Conservation (phyloP, 179 eudicot genomes). For the Beta lomatogona region DNA sequence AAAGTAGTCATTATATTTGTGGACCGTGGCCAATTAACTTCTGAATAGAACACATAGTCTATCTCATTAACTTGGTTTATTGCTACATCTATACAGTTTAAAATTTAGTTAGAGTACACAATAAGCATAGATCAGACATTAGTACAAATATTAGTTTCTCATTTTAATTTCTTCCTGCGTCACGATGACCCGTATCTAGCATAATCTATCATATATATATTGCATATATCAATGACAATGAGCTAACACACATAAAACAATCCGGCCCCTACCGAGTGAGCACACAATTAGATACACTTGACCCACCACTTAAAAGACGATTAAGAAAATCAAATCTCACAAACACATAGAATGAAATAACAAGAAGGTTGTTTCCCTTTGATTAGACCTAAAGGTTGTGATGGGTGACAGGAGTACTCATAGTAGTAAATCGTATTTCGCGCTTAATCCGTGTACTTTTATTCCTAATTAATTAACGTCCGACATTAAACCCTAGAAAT, state of each 20-base stretch:
- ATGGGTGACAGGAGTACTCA: background rate
- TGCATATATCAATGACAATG: background rate
- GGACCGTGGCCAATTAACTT: no score
- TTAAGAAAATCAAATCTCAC: background rate
- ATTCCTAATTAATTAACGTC: background rate
- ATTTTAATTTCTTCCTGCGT: background rate
- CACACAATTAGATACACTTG: background rate
- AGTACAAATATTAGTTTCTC: no score
- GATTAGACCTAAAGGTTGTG: conserved; percentile 18
- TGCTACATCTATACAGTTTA: no score
- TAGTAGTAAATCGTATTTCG: background rate
- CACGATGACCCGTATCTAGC: background rate
- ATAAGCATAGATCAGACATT: no score
- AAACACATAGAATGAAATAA: conserved; percentile 11
- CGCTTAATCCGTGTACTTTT: conserved; percentile 29
- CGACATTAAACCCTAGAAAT: conserved; percentile 14
- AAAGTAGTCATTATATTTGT: no score
- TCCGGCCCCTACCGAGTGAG: conserved; percentile 16
- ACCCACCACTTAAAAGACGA: conserved; percentile 16
- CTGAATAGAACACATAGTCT: no score
- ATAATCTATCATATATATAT: background rate
- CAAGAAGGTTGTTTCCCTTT: conserved; percentile 4
- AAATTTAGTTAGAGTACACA: no score
- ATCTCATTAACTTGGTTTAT: no score
- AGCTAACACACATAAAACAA: background rate